Conservation (phyloP, 768 basidiomycete species). For the Boletus rufocinnamomeus region DNA sequence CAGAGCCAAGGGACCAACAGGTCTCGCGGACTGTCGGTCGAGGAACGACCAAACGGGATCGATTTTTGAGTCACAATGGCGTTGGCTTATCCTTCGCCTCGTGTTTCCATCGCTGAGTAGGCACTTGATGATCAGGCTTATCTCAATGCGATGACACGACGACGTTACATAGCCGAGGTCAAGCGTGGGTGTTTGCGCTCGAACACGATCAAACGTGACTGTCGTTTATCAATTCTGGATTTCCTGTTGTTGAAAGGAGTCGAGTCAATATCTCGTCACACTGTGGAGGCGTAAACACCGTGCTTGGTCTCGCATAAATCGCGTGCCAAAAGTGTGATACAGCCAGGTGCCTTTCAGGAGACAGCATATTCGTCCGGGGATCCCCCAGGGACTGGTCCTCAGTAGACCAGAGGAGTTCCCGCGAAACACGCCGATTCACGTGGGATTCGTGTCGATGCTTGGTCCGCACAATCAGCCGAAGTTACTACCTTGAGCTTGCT, state of each 20-base stretch:
- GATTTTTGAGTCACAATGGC: not conserved
- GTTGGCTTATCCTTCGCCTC: slow-evolving; percentile 15
- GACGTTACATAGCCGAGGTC: not conserved
- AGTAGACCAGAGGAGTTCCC: slow-evolving; percentile 12
- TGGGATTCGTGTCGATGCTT: slow-evolving; percentile 2
- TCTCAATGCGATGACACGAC: slow-evolving; percentile 1
- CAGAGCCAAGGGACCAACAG: not conserved
- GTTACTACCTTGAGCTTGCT: not conserved
- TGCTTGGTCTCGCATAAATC: not conserved
- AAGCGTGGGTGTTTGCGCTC: not conserved
- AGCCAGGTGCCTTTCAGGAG: not conserved
- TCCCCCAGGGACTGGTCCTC: not conserved
- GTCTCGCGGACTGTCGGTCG: not conserved
- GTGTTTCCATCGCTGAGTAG: slow-evolving; percentile 16
- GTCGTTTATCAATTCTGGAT: slow-evolving; percentile 1
- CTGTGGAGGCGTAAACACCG: not conserved
- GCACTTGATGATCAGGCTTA: slow-evolving; percentile 5
- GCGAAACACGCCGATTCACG: slow-evolving; percentile 15
- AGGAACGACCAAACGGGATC: not conserved
- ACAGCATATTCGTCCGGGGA: not conserved
- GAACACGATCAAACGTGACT: slow-evolving; percentile 4
- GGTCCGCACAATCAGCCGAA: slow-evolving; percentile 8
- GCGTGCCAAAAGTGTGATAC: not conserved
- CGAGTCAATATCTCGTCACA: slow-evolving; percentile 10
- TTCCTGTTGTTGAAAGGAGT: slow-evolving; percentile 1